Base-by-base conservation (phyloP, 2,329 filamentous ascomycete species). In the Trichoderma simmonsii region DNA sequence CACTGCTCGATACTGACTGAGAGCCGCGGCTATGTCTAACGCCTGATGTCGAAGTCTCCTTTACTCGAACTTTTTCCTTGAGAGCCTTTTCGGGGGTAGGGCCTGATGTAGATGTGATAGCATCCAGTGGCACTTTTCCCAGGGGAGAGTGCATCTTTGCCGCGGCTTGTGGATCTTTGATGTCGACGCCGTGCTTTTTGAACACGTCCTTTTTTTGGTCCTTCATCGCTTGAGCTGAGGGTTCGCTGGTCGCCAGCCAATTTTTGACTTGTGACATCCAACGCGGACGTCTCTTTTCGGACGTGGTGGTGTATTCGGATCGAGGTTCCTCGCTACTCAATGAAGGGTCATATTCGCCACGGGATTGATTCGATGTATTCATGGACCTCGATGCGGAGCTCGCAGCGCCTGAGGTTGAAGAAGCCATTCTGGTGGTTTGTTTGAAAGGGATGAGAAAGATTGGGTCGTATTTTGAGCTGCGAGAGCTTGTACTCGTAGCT, bases 211-310 rank as follows among this genome's bases (percentile, higher is more conserved):
- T 82, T 75, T 83, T 85, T 73, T 86, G 84, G 15, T 83, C 77
- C 74, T 83, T 85, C 74, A 86, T 79, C 1, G 85, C 86, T 59
- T 85, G 83, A 2, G 81, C 80, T 0, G 86, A 87, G 12, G 86
- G 86, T 73, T 88, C 86, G 62, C 83, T 85, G 26, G 82, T 80
- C 2, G 81, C 80, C 8, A 87, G 76, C 86, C 86, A 88, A 59
- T 80, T 81, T 72, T 85, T 88, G 62, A 86, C 76, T 32, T 84
- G 82, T 7, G 78, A 78, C 26, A 85, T 71, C 83, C 85, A 86
- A 48, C 76, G 72, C n/a, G 75, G 72, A 68, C 78, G 81, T 32
- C 75, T 67, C 39, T 78, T 79, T 24, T 72, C 43, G 69, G 73
- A 36, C 39, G 14, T 28, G 3, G 30, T 26, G 3, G 39, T 26